Evolutionary conservation across 2,329 filamentous ascomycete genomes (phyloP), one percentile per base, ranked within the genome.

Genomic region (Alternaria brassicae): DNA sequence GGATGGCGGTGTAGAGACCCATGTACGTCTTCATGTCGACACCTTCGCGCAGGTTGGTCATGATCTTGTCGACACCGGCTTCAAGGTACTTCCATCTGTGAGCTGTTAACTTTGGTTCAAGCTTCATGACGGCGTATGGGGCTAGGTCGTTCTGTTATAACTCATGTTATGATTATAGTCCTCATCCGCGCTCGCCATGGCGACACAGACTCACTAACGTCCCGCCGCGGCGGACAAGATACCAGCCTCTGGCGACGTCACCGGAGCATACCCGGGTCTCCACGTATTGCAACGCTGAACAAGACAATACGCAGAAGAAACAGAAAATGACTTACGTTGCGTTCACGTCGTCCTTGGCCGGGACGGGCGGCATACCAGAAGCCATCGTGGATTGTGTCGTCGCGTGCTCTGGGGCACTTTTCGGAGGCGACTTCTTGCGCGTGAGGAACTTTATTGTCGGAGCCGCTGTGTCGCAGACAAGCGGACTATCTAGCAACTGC

Each of bases 21-120:
- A 98, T 97, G 81, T 98, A 98, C 84, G 92, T 94, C 71, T 90
- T 88, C 89, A 98, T 93, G 74, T 97, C 93, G 80, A 99, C 91
- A 61, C 95, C 95, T 67, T 92, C 90, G 72, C 94, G 91, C 27
- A 98, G 85, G 74, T 96, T 91, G 69, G 88, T 87, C 94, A 99
- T 98, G 74, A 99, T 96, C 77, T 90, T 91, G 66, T 92, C 88
- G 68, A 99, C 93, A 65, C 94, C 93, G 62, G 85, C 85, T 78
- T 97, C 90, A 52, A 99, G 85, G 78, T 96, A 98, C 58, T 85
- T 83, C 95, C 95, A 99, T 81, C 92, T 96, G 70, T 47, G 54
- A 30, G n/a, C 40, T 39, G 62, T 73, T 39, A 73, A 69, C 56
- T 48, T 34, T 39, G 2, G n/a, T 28, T 28, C 23, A 13, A 42